Evolutionary conservation across 1,284 basidiomycete genomes (phyloP), one percentile per base, ranked within the genome.

Genomic region (Coniferiporia sulphurascens): DNA sequence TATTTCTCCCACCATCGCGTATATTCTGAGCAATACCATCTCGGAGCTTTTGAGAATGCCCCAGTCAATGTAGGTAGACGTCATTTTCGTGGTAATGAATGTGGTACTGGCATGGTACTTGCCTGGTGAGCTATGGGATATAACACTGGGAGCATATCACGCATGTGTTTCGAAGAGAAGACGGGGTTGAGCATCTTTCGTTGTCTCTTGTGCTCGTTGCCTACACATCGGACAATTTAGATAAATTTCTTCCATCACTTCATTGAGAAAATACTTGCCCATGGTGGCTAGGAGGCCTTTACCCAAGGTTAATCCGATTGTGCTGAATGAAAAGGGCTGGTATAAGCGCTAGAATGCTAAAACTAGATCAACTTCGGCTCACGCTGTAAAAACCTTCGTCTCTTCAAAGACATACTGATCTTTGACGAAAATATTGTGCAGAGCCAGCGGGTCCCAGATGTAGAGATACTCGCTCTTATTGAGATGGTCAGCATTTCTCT

Each of bases 161-260:
- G 69, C 38, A 71, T 63, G 53, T 70, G 65, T 19, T 63, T 67
- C 10, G 64, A 62, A 2, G 69, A 68, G 57, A 72, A 72, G 15
- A 71, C 68, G 0, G 71, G 70, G 43, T 65, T 69, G n/a, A 72
- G 65, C 62, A 72, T 66, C 61, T 69, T 68, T 4, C 67, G 65
- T 48, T 71, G 67, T 12, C 61, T 65, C 38, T 62, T 62, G 56
- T 69, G 67, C 2, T 63, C 56, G 12, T 66, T 65, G 36, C 68
- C 77, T 79, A 21, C 4, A 8, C 7, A 66, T 34, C 19, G 7
- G 15, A 22, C 5, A 8, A 36, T 38, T 38, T 7, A 41, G 9
- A 10, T 8, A 3, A 41, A 10, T 12, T 27, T 10, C 3, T 41
- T 12, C 15, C 15, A 4, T 41, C 9, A 15, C 2, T 10, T 8